These are phyloP conservation scores for Russula abietina DNA, from an alignment of 768 basidiomycete species.

Conservation along the genomic window DNA sequence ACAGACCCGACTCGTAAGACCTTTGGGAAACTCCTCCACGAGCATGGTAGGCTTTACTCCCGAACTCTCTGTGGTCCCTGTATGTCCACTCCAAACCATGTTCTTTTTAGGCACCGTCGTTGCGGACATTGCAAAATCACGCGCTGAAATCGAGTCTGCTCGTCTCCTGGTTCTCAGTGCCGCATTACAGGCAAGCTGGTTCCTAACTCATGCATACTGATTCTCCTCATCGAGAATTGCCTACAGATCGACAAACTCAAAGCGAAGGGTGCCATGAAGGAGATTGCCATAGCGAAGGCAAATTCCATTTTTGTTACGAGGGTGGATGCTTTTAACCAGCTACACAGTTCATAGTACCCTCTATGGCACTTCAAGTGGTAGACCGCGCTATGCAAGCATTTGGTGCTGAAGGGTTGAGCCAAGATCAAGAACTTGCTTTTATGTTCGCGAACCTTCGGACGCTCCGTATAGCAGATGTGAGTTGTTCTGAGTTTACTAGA, in stretches of 20 bases:
- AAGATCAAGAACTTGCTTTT: slow-evolving; percentile 78
- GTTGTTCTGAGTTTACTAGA: slow-evolving; percentile 27
- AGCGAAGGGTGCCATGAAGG: slow-evolving; percentile 93
- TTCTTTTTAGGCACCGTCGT: slow-evolving; percentile 68
- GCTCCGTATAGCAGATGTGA: slow-evolving; percentile 78
- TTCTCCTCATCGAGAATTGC: background rate
- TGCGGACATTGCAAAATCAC: slow-evolving; percentile 83
- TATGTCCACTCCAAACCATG: background rate
- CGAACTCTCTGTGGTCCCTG: background rate
- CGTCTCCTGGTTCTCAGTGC: slow-evolving; percentile 88
- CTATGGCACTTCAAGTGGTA: slow-evolving; percentile 80
- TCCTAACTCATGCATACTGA: background rate
- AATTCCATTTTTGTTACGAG: slow-evolving; percentile 11
- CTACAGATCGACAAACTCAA: slow-evolving; percentile 78
- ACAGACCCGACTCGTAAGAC: slow-evolving; percentile 91
- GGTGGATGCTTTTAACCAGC: background rate
- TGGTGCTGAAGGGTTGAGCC: slow-evolving; percentile 93
- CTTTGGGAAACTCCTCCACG: slow-evolving; percentile 85
- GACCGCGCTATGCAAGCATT: slow-evolving; percentile 96
- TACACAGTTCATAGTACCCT: slow-evolving; percentile 82
- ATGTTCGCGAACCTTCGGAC: slow-evolving; percentile 80
- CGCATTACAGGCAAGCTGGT: slow-evolving; percentile 60
- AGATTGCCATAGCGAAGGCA: slow-evolving; percentile 97
- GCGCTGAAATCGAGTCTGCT: slow-evolving; percentile 88
- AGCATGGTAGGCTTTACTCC: slow-evolving; percentile 61